Percentiles rank a stretch among this genome's conserved stretches.
phyloP scores from a whole-genome alignment of 116 monocot species.

The Phalaenopsis hybrid region DNA sequence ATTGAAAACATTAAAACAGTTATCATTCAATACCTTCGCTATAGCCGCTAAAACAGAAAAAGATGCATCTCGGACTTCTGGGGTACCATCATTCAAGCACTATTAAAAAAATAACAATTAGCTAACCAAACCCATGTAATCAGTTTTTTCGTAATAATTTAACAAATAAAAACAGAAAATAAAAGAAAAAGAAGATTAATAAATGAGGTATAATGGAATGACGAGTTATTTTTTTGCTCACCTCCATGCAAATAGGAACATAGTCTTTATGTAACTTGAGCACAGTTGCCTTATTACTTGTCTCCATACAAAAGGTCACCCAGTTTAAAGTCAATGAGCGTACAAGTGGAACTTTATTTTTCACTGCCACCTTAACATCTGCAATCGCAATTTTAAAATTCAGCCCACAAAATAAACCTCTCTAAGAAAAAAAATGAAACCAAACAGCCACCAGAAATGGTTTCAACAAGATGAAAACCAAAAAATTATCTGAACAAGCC shows the following conservation, averaged over 20 bases:
- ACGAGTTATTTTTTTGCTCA: slow-evolving; percentile 20
- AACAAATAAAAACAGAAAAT: background rate
- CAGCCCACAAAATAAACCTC: background rate
- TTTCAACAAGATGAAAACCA: background rate
- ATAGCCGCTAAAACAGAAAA: slow-evolving; percentile 92
- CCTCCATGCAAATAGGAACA: slow-evolving; percentile 99
- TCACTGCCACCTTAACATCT: slow-evolving; percentile 90
- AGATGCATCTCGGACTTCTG: slow-evolving; percentile 96
- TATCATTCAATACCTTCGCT: slow-evolving; percentile 57
- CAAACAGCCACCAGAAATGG: background rate
- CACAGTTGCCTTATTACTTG: slow-evolving; percentile 79
- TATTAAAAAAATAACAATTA: slow-evolving; percentile 17
- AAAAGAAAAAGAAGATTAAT: background rate
- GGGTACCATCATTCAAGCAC: slow-evolving; percentile 98
- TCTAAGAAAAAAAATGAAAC: background rate
- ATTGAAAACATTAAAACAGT: slow-evolving; percentile 2
- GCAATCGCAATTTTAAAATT: slow-evolving; percentile 20
- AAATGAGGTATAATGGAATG: background rate
- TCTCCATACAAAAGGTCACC: slow-evolving; percentile 94
- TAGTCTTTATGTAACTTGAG: slow-evolving; percentile 98
- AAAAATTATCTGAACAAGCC: background rate
- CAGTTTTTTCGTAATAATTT: background rate
- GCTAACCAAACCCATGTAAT: background rate
- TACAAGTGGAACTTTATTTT: slow-evolving; percentile 98
- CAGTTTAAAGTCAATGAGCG: slow-evolving; percentile 88